These are phyloP conservation scores for Metschnikowia aberdeeniae DNA, from an alignment of 805 yeast species.

Conservation along the genomic window DNA sequence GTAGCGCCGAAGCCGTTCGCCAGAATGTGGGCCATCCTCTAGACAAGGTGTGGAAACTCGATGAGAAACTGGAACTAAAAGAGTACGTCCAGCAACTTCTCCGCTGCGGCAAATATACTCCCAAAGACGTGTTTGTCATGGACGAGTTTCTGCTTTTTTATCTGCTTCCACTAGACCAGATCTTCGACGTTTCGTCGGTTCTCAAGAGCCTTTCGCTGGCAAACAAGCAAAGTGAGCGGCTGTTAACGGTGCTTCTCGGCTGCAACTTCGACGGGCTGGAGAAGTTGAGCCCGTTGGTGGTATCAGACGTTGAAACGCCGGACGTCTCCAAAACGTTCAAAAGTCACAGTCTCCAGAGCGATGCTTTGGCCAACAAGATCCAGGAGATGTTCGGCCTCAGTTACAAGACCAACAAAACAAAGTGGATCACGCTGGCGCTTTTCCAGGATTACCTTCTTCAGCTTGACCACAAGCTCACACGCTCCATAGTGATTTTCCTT, in stretches of 20 bases:
- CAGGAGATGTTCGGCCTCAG: slow-evolving; percentile 48
- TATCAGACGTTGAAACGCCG: slow-evolving; percentile 52
- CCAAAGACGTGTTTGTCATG: slow-evolving; percentile 52
- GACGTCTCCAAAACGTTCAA: slow-evolving; percentile 28
- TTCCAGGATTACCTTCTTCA: slow-evolving; percentile 60
- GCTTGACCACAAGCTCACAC: slow-evolving; percentile 50
- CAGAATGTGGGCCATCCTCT: slow-evolving; percentile 27
- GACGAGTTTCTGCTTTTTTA: slow-evolving; percentile 61
- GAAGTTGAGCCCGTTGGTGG: slow-evolving; percentile 55
- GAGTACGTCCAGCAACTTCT: slow-evolving; percentile 34
- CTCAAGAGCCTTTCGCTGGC: slow-evolving; percentile 41
- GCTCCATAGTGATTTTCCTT: slow-evolving; percentile 37
- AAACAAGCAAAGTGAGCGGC: slow-evolving; percentile 36
- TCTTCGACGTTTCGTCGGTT: slow-evolving; percentile 43
- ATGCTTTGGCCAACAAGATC: slow-evolving; percentile 34
- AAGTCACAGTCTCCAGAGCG: slow-evolving; percentile 8
- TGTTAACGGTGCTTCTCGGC: slow-evolving; percentile 56
- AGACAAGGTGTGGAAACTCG: slow-evolving; percentile 57
- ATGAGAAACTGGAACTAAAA: slow-evolving; percentile 51
- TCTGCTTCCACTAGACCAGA: slow-evolving; percentile 57
- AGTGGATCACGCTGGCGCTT: slow-evolving; percentile 60
- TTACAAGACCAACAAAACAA: slow-evolving; percentile 56
- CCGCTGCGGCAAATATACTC: slow-evolving; percentile 33
- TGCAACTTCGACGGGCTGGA: slow-evolving; percentile 61
- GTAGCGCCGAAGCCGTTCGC: slow-evolving; percentile 41